Evolutionary conservation across 768 basidiomycete species (phyloP), one percentile per base, ranked within the genome.

Genomic region (Mycena polygramma): DNA sequence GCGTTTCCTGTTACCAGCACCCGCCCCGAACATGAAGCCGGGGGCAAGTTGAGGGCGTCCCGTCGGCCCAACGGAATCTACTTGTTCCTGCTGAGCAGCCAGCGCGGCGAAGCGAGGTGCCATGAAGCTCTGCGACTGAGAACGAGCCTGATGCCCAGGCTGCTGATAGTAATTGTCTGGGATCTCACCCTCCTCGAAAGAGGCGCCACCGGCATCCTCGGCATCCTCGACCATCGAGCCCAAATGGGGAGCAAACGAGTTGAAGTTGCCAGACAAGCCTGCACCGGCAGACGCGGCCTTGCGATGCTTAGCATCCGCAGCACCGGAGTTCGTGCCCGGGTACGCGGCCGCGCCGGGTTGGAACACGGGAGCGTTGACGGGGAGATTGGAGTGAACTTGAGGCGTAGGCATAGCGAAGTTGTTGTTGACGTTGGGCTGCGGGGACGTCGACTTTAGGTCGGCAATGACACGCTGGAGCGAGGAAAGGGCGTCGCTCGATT

Each of bases 391-490:
- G 41, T 77, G 74, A 13, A 74, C 75, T 70, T 90, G 90, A 46
- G 87, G 79, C 19, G 82, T 80, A 71, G 88, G 82, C 76, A 88
- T 85, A 51, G 87, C 7, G 53, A 57, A 83, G 66, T 81, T 74
- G 76, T 80, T 85, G 68, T 76, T 82, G 49, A 79, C 70, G 81
- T 82, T 75, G 81, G 80, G 74, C 81, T 87, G 76, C 45, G 81
- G 90, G 62, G 94, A 91, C 4, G 94, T 88, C 20, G 92, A 92
- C 86, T 96, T 97, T 72, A 98, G 86, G 80, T 98, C 96, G 65
- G 94, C 94, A 74, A 98, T 98, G 79, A 98, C 92, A 66, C 94
- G 90, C 77, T 98, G 96, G 62, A 98, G 89, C 36, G 94, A 95
- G 69, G 92, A 93, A 68, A 96, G 84, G 20, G 93, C 94, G 78